Conservation (phyloP, 1,284 basidiomycete species). For the Malassezia obtusa region DNA sequence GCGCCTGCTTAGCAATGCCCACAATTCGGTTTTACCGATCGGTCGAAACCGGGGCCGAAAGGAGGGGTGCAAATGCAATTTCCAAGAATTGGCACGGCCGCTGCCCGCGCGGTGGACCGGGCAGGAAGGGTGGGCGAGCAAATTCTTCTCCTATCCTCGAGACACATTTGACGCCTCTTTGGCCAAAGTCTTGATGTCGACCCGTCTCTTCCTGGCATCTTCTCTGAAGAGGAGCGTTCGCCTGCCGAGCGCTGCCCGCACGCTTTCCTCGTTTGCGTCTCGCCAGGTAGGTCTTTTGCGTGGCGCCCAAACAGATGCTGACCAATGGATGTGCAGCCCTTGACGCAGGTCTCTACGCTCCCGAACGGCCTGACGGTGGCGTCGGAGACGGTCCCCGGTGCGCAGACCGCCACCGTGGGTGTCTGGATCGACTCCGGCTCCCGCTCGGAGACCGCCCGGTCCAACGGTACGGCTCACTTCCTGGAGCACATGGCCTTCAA, state of each 20-base stretch:
- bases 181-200: conserved; percentile 14
- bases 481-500: conserved; percentile 81
- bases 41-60: conserved; percentile 17
- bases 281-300: conserved; percentile 1
- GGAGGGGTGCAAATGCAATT: conserved; percentile 4
- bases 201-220: conserved; percentile 16
- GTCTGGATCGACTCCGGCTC: conserved; percentile 99
- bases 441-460: conserved; percentile 84
- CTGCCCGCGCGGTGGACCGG: conserved; percentile 11
- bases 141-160: conserved; percentile 11
- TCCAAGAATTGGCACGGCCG: not conserved
- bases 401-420: conserved; percentile 96
- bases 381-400: conserved; percentile 73
- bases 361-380: conserved; percentile 48
- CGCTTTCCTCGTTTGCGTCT: conserved; percentile 11
- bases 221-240: conserved; percentile 12
- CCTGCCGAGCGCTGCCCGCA: conserved; percentile 9
- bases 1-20: conserved; percentile 5
- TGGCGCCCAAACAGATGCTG: not conserved
- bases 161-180: conserved; percentile 6
- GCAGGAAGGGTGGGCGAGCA: not conserved
- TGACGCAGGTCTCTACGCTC: conserved; percentile 41
- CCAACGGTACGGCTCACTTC: conserved; percentile 95
- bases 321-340: conserved; percentile 18
- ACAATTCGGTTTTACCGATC: conserved; percentile 1